Base-by-base conservation (phyloP, 441 rosid genomes). In the Croton laevigatus region DNA sequence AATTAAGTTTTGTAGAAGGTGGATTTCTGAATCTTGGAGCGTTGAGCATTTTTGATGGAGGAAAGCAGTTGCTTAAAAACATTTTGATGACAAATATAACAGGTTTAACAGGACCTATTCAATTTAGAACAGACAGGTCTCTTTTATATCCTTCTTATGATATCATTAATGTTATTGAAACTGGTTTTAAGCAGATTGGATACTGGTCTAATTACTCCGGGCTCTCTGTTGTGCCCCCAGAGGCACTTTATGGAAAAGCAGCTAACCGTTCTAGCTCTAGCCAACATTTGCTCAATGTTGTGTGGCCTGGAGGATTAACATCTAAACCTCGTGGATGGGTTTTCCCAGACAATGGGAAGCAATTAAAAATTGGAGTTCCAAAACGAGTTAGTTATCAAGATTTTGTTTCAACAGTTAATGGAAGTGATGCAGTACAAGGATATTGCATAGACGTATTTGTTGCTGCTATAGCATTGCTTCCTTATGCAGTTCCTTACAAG, bases 201-300 rank as follows among this genome's bases (percentile, higher is more conserved):
- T 92, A 81, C 82, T 95, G 99, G 99, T 89, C 97, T 53, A 92
- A 92, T 80, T 71, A 95, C 77, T 88, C 97, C 16, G 92, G 95
- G 62, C 79, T 92, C 37, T 89, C 99, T 23, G 68, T 80, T 60
- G 86, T 81, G 70, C 78, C 91, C 42, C 98, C 98, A 8, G 96
- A 92, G 77, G 77, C 78, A 51, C 85, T 89, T 22, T 89, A 95
- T 65, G 68, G 27, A 34, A 88, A 82, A 61, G 81, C 86, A 65
- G 70, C 89, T 3, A 92, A 92, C 76, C 86, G 77, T 77, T 92
- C 99, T 42, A 88, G 78, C 67, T 89, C 89, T 52, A 91, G 81
- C 81, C 97, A 95, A 64, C 87, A 81, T 62, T 74, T 95, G 49
- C 42, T 45, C 34, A 62, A 70, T 71, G 96, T 87, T 68, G 76